Evolutionary conservation across 73 alveolate genomes (phyloP), one percentile per base, ranked within the genome.

Genomic region (Tetrahymena malaccensis): DNA sequence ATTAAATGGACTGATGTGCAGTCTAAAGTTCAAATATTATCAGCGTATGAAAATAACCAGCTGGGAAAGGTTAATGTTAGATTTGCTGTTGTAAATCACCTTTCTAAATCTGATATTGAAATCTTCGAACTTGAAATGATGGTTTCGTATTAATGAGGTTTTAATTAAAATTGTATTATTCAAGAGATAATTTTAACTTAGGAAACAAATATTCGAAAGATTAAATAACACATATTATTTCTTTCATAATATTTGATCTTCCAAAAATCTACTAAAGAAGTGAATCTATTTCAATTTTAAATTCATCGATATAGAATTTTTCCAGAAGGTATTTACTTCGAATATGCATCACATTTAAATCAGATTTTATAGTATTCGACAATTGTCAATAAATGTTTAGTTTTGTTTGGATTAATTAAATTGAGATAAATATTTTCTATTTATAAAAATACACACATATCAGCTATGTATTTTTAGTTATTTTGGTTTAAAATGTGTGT

Each of bases 101-200:
- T 83, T 34, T 83, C 89, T 17, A 94, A 70, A 94, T 83, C 96
- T 83, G 96, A 94, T 43, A 85, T 94, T 8, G 96, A 94, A 83
- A 94, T 94, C 37, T 94, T 94, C 70, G 96, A 94, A 40, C 94
- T 94, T 8, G 96, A 94, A 94, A 56, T 94, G 37, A 94, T 94
- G 96, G 85, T 84, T 94, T 94, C 85, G 27, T 94, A 70, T 70
- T n/a, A 70, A 33, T 70, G 89, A 70, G 17, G 11, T 27, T 31
- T 70, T 70, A 50, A 50, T 50, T 50, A 50, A 50, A 19, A 50
- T 3, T 50, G 22, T 19, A 50, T 19, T 50, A 50, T 19, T 15
- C 83, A 19, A 21, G 27, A 50, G 22, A 50, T 50, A 50, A 50
- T 50, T 50, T 50, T 50, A 21, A 3, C 83, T 50, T 50, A 6